Evolutionary conservation across 2,329 filamentous ascomycete species (phyloP).

Genomic region (Sporothrix luriei): DNA sequence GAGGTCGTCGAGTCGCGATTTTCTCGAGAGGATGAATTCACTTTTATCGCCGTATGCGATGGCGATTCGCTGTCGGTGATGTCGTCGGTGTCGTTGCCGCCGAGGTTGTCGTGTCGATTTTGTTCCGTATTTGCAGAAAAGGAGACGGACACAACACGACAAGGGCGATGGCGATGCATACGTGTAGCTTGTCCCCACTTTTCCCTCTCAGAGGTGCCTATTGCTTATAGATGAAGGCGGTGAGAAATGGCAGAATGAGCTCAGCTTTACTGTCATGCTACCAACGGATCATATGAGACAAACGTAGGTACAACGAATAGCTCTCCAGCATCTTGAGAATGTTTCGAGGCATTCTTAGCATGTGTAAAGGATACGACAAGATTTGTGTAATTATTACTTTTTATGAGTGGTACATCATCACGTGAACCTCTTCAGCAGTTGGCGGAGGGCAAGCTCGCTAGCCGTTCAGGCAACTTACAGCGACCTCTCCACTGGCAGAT

Average conservation of each 20-base stretch:
- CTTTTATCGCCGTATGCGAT: background rate
- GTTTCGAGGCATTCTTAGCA: too few relatives aligned
- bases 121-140: constrained; percentile 11
- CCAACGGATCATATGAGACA: too few relatives aligned
- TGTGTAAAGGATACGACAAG: too few relatives aligned
- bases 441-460: background rate
- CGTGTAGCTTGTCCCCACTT: constrained; percentile 26
- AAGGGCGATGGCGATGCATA: background rate
- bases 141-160: constrained; percentile 16
- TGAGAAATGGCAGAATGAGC: background rate
- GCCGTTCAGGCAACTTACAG: background rate
- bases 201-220: constrained; percentile 20
- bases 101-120: background rate
- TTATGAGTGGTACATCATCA: too few relatives aligned
- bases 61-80: background rate
- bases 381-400: too few relatives aligned
- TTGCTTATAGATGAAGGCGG: background rate
- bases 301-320: too few relatives aligned
- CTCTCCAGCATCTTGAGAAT: too few relatives aligned
- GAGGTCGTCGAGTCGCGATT: background rate
- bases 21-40: background rate
- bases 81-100: background rate
- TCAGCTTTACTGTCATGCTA: background rate
- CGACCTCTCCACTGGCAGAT: background rate
- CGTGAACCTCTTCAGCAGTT: too few relatives aligned